A percentile compares a stretch with the other conserved stretches of the same genome.
These are phyloP conservation scores for Sporisorium scitamineum DNA, from an alignment of 1,284 basidiomycete species.

Conservation along the genomic window DNA sequence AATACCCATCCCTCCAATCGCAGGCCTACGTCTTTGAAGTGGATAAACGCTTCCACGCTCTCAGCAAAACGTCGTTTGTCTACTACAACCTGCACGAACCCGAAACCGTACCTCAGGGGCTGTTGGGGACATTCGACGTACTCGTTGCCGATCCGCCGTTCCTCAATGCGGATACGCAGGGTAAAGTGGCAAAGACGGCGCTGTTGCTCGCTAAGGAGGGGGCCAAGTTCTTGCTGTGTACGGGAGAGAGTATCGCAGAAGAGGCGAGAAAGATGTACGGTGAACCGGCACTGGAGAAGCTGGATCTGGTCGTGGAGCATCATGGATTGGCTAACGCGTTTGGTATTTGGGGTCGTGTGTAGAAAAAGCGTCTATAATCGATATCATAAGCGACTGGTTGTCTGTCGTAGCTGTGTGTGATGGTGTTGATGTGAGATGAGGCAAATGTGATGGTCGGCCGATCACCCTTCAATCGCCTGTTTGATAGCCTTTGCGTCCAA, in stretches of 20 bases:
- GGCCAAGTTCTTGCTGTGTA: slow-evolving; percentile 34
- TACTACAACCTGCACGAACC: slow-evolving; percentile 68
- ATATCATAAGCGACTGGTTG: background rate
- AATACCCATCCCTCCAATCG: slow-evolving; percentile 33
- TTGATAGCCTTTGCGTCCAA: slow-evolving; percentile 75
- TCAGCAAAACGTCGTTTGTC: slow-evolving; percentile 58
- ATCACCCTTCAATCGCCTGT: slow-evolving; percentile 71
- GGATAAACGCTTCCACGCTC: slow-evolving; percentile 64
- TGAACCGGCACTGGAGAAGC: slow-evolving; percentile 22
- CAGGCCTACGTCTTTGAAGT: slow-evolving; percentile 64
- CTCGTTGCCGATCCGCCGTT: slow-evolving; percentile 67
- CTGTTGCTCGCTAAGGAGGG: slow-evolving; percentile 16
- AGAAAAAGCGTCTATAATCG: slow-evolving; percentile 6
- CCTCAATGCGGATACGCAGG: slow-evolving; percentile 51
- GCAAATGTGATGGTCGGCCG: background rate
- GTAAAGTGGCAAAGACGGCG: slow-evolving; percentile 36
- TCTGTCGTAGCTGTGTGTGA: background rate
- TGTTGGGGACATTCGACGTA: slow-evolving; percentile 61
- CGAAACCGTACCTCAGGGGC: slow-evolving; percentile 36
- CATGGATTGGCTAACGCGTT: slow-evolving; percentile 48
- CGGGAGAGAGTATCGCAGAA: slow-evolving; percentile 44
- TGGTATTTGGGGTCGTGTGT: slow-evolving; percentile 42
- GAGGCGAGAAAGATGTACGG: slow-evolving; percentile 44
- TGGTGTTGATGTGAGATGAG: too few species aligned
- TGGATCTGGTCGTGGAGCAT: slow-evolving; percentile 42